phyloP scores from a whole-genome alignment of 176 grass and related monocot genomes.

The Cenchrus fungigraminus region DNA sequence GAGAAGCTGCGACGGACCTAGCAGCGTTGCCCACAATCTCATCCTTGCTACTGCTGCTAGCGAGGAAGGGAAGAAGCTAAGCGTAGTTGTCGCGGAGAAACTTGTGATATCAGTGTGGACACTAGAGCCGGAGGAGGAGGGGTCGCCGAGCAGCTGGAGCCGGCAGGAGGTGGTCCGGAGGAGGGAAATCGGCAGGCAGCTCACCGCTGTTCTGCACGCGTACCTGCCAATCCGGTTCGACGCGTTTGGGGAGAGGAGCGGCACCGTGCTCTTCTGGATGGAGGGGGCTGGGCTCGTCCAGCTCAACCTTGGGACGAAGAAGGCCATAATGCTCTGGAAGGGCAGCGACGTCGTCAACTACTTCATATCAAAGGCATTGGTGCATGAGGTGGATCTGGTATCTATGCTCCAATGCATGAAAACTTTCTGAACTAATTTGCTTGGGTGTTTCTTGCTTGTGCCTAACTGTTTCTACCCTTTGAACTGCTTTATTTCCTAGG shows the following conservation, averaged over 20 bases:
- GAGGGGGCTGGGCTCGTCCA: not conserved
- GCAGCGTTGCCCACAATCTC: not conserved
- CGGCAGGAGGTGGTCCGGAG: not conserved
- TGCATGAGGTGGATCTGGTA: not conserved
- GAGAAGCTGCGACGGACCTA: no score
- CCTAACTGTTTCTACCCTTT: no score
- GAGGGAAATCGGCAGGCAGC: not conserved
- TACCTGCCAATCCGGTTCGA: not conserved
- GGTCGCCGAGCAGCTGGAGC: not conserved
- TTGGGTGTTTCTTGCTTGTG: no score
- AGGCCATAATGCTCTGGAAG: not conserved
- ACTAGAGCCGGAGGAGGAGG: not conserved
- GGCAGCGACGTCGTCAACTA: rapidly evolving
- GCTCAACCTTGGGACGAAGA: not conserved
- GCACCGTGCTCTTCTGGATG: conserved; percentile 7
- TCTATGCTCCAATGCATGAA: not conserved
- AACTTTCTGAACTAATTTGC: not conserved
- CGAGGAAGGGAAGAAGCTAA: not conserved
- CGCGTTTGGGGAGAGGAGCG: conserved; percentile 16
- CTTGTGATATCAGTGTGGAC: conserved; percentile 18
- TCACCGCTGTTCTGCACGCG: not conserved
- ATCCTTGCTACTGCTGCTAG: not conserved
- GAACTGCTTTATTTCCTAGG: no score
- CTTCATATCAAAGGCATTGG: not conserved
- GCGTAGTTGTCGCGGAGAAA: not conserved